These are phyloP conservation scores for Phytopythium helicoides DNA, from an alignment of 352 stramenopile genomes.

Conservation along the genomic window DNA sequence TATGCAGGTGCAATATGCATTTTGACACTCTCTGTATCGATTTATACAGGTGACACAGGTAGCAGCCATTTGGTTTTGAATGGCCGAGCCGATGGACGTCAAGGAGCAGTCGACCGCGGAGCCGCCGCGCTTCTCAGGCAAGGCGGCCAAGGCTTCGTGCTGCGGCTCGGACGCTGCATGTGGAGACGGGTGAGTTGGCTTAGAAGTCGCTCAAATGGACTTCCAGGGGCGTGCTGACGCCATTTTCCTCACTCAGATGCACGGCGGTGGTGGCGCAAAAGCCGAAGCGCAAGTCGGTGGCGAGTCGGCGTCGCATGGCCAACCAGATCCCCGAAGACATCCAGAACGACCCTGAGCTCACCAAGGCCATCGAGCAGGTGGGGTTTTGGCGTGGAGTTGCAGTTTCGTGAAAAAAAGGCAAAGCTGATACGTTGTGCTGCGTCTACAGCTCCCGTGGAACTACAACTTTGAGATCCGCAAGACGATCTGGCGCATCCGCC, in stretches of 20 bases:
- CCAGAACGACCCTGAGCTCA: slow-evolving; percentile 81
- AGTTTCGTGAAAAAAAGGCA: neutral
- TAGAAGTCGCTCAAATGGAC: neutral
- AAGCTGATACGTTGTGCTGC: neutral
- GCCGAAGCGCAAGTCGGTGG: slow-evolving; percentile 62
- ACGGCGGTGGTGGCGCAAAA: slow-evolving; percentile 35
- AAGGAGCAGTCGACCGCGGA: neutral
- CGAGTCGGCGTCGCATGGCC: slow-evolving; percentile 64
- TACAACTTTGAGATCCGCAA: slow-evolving; percentile 99
- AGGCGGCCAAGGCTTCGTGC: slow-evolving; percentile 2
- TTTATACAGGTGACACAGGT: no score
- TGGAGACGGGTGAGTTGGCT: neutral
- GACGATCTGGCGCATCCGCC: slow-evolving; percentile 95
- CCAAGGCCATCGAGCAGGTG: slow-evolving; percentile 89
- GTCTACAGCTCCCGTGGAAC: slow-evolving; percentile 90
- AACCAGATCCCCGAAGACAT: slow-evolving; percentile 93
- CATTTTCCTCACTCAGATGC: slow-evolving; percentile 4
- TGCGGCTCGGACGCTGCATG: neutral
- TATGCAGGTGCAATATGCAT: no score
- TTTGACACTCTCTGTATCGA: no score
- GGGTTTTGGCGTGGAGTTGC: neutral
- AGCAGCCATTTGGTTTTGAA: no score
- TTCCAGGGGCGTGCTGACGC: no score
- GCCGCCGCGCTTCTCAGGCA: slow-evolving; percentile 64
- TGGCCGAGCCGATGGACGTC: neutral